These are phyloP conservation scores for Cladosporium sp. DNA, from an alignment of 2,329 filamentous ascomycete species.

Conservation along the genomic window DNA sequence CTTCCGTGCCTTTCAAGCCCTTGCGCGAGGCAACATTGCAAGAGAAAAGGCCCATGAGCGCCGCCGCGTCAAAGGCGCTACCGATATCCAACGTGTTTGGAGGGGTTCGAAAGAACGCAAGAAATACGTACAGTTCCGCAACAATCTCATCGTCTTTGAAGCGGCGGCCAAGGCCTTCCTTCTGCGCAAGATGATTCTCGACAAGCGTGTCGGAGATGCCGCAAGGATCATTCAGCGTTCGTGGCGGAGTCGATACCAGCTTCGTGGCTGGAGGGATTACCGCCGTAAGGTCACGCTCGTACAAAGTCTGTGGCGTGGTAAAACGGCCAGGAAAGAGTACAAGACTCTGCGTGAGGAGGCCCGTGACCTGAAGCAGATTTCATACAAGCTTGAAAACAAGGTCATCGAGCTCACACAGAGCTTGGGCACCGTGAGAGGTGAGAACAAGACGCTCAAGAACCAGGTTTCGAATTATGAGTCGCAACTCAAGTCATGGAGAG, in stretches of 20 bases:
- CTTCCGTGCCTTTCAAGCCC: slow-evolving; percentile 75
- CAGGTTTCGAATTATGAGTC: slow-evolving; percentile 95
- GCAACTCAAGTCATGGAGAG: slow-evolving; percentile 95
- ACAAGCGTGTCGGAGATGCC: slow-evolving; percentile 88
- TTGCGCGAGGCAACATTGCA: slow-evolving; percentile 72
- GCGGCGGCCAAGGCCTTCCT: slow-evolving; percentile 89
- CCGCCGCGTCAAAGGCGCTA: slow-evolving; percentile 79
- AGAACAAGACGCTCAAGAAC: slow-evolving; percentile 83
- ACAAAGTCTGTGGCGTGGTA: slow-evolving; percentile 91
- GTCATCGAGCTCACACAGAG: slow-evolving; percentile 96
- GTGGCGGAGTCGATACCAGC: slow-evolving; percentile 76
- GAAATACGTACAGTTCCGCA: slow-evolving; percentile 70
- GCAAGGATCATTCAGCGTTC: slow-evolving; percentile 84
- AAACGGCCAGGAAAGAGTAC: slow-evolving; percentile 73
- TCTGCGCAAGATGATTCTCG: slow-evolving; percentile 84
- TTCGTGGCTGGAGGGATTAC: slow-evolving; percentile 81
- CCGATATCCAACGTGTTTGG: slow-evolving; percentile 93
- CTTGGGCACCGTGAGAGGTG: slow-evolving; percentile 83
- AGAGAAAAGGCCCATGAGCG: slow-evolving; percentile 74
- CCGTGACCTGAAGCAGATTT: slow-evolving; percentile 97
- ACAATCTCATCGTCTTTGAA: slow-evolving; percentile 82
- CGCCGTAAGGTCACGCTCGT: slow-evolving; percentile 84
- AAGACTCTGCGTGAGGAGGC: slow-evolving; percentile 92
- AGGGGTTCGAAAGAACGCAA: slow-evolving; percentile 86
- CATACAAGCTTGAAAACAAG: slow-evolving; percentile 99